Conservation (phyloP, 257 asterid species). For the Galeopsis tetrahit region DNA sequence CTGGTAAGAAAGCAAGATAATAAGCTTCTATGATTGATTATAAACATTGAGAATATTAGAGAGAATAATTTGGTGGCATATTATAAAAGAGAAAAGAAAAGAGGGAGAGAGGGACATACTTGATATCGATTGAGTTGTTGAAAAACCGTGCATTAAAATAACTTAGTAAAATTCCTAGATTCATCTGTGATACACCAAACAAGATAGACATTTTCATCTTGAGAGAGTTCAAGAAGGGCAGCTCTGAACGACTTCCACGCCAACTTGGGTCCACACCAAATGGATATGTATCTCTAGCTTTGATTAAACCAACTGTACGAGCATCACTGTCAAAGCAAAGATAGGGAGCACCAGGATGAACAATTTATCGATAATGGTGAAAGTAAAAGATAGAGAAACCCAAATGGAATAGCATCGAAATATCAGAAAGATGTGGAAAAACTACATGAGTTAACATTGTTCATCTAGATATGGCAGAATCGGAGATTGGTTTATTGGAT, state of each 20-base stretch:
- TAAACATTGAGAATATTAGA: conserved; percentile 11
- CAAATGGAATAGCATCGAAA: conserved; percentile 15
- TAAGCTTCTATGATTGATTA: conserved; percentile 37
- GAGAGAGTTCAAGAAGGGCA: conserved; percentile 95
- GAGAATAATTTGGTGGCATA: not conserved
- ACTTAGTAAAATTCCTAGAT: conserved; percentile 86
- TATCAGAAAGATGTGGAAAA: conserved; percentile 4
- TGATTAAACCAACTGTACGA: conserved; percentile 64
- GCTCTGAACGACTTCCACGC: conserved; percentile 98
- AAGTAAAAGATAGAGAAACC: conserved; percentile 12
- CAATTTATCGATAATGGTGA: conserved; percentile 8
- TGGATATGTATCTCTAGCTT: conserved; percentile 79
- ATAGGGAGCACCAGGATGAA: conserved; percentile 25
- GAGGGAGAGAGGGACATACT: conserved; percentile 47
- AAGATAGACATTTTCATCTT: conserved; percentile 98
- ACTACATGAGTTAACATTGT: not conserved
- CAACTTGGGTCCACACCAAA: conserved; percentile 99
- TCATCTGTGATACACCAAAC: conserved; percentile 94
- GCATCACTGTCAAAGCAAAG: conserved; percentile 70
- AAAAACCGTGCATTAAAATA: conserved; percentile 89
- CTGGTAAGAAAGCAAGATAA: conserved; percentile 47
- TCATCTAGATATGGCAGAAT: conserved; percentile 8
- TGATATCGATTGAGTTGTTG: conserved; percentile 69
- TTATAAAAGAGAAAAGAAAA: not conserved
- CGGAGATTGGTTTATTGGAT: conserved; percentile 9